These are phyloP conservation scores for Wickerhamiella allomyrinae DNA, from an alignment of 805 yeast genomes.

Conservation along the genomic window DNA sequence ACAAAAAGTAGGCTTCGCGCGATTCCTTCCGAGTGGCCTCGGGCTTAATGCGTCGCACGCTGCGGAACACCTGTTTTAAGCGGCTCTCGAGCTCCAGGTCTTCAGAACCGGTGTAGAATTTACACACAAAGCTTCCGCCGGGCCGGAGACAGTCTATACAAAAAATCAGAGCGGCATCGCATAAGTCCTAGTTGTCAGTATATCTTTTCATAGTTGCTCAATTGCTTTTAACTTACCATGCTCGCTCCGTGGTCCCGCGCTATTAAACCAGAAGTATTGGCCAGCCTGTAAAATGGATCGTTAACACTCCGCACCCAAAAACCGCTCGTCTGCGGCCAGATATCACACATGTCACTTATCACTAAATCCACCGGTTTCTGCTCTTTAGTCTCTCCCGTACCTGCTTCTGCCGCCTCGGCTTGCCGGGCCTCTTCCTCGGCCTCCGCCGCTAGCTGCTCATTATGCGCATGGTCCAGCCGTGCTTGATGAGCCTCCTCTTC, in stretches of 20 bases:
- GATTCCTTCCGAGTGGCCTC: constrained; percentile 66
- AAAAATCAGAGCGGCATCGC: constrained; percentile 77
- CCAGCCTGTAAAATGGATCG: constrained; percentile 79
- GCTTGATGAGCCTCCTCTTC: constrained; percentile 11
- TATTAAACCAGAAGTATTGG: constrained; percentile 73
- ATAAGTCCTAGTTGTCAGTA: constrained; percentile 43
- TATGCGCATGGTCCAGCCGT: constrained; percentile 1
- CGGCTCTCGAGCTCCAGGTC: constrained; percentile 50
- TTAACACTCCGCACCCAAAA: constrained; percentile 54
- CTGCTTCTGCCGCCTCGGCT: constrained; percentile 19
- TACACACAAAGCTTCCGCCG: constrained; percentile 66
- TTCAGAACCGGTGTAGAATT: constrained; percentile 72
- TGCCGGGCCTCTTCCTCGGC: constrained; percentile 20
- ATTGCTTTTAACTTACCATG: constrained; percentile 34
- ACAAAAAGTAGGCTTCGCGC: constrained; percentile 70
- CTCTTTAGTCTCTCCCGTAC: constrained; percentile 16
- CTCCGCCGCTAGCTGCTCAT: constrained; percentile 1
- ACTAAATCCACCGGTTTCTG: constrained; percentile 43
- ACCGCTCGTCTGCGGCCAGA: constrained; percentile 33
- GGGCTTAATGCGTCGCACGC: constrained; percentile 65
- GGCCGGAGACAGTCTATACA: constrained; percentile 56
- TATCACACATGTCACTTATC: constrained; percentile 74
- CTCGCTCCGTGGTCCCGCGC: constrained; percentile 72
- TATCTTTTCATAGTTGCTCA: not conserved
- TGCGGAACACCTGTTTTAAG: constrained; percentile 42